Conservation (phyloP, 805 yeast species). For the Spathaspora arborariae region DNA sequence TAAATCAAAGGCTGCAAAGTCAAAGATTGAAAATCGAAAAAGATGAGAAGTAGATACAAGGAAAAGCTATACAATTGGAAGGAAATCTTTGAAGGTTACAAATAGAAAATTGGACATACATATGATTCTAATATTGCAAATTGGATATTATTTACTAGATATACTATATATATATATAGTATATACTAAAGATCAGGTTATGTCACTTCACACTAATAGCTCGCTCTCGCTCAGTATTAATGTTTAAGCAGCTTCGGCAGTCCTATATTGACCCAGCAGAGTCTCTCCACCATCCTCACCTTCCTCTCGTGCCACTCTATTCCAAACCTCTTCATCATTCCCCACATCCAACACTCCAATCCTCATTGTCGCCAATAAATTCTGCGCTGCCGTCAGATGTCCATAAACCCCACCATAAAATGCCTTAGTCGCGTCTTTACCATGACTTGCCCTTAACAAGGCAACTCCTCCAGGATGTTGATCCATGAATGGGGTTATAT, state of each 20-base stretch:
- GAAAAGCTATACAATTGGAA: too few relatives aligned
- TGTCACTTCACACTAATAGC: not conserved
- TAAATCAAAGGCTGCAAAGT: too few relatives aligned
- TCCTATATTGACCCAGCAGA: constrained; percentile 18
- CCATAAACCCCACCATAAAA: constrained; percentile 93
- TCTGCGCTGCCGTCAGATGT: constrained; percentile 91
- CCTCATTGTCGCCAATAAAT: constrained; percentile 88
- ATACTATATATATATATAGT: too few relatives aligned
- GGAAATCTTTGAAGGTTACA: too few relatives aligned
- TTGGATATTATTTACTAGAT: too few relatives aligned
- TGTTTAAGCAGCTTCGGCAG: constrained; percentile 35
- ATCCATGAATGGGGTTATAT: constrained; percentile 83
- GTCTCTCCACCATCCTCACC: constrained; percentile 29
- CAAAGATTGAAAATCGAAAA: too few relatives aligned
- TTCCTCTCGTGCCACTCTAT: constrained; percentile 65
- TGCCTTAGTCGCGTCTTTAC: constrained; percentile 91
- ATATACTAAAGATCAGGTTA: too few relatives aligned
- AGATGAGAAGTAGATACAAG: too few relatives aligned
- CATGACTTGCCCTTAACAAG: constrained; percentile 73
- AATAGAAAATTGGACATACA: too few relatives aligned
- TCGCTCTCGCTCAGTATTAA: not conserved
- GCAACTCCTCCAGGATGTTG: constrained; percentile 94
- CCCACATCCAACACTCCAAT: constrained; percentile 82
- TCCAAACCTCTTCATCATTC: constrained; percentile 80
- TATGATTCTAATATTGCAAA: too few relatives aligned